phyloP scores from a whole-genome alignment of 1,139 yeast species.

The Suhomyces kunorum region DNA sequence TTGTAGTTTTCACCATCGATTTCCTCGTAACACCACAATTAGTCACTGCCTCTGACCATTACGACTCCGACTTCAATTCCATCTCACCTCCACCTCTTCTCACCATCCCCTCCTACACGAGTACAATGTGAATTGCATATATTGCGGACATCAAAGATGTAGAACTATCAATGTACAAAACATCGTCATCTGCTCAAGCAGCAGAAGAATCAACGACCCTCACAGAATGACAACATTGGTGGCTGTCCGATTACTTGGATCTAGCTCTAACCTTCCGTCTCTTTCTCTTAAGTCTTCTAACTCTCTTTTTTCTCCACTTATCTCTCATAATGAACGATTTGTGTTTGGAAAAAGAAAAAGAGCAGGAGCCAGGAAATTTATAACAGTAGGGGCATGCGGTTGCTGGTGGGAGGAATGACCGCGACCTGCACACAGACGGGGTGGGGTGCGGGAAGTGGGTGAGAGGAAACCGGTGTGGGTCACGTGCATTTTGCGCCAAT shows the following conservation, averaged over 20 bases:
- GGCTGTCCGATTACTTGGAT: conserved; percentile 79
- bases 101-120: not conserved
- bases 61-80: no score
- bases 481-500: conserved; percentile 8
- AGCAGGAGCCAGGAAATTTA: conserved; percentile 16
- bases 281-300: conserved; percentile 99
- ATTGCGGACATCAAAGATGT: conserved; percentile 14
- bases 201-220: conserved; percentile 11
- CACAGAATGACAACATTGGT: conserved; percentile 7
- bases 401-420: conserved; percentile 9
- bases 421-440: conserved; percentile 4
- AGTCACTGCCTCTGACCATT: no score
- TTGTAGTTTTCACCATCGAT: no score
- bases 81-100: not conserved
- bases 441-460: not conserved
- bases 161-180: conserved; percentile 19
- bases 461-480: not conserved
- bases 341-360: conserved; percentile 22
- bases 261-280: conserved; percentile 99
- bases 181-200: conserved; percentile 6
- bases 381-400: conserved; percentile 11
- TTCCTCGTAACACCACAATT: no score
- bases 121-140: conserved; percentile 11
- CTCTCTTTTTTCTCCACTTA: conserved; percentile 99
- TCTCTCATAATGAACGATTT: conserved; percentile 66